Conservation (phyloP, 208 protist species). For the Trypanosoma caninum region DNA sequence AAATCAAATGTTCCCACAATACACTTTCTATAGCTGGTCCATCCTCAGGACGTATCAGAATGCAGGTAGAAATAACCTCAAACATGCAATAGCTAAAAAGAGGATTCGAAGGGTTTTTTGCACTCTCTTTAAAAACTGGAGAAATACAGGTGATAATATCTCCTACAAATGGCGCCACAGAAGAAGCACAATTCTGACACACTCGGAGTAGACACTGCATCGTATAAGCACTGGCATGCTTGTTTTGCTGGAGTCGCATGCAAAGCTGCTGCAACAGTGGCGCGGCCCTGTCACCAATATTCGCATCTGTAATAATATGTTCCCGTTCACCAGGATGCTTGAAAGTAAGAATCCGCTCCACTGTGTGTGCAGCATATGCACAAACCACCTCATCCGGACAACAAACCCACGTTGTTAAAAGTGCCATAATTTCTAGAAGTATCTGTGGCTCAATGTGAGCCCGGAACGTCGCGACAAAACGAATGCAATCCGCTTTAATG, state of each 20-base stretch:
- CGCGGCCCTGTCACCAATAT: constrained; percentile 46
- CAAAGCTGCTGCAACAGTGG: constrained; percentile 89
- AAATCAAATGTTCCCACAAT: constrained; percentile 83
- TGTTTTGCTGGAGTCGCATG: constrained; percentile 34
- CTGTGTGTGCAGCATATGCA: constrained; percentile 92
- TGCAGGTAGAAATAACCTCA: constrained; percentile 91
- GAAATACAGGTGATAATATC: constrained; percentile 56
- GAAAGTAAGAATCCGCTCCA: constrained; percentile 90
- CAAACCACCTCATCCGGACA: constrained; percentile 80
- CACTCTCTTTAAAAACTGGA: constrained; percentile 46
- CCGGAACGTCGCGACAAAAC: constrained; percentile 95
- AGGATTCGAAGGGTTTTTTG: constrained; percentile 92
- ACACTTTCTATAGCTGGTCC: constrained; percentile 65
- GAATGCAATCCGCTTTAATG: constrained; percentile 95
- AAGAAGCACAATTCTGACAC: constrained; percentile 40
- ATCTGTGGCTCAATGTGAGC: constrained; percentile 56
- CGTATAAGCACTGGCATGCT: constrained; percentile 84
- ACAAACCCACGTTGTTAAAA: constrained; percentile 67
- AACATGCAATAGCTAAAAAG: constrained; percentile 97
- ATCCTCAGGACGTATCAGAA: constrained; percentile 56
- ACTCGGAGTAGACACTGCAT: constrained; percentile 92
- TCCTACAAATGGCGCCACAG: constrained; percentile 49
- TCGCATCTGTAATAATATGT: constrained; percentile 35
- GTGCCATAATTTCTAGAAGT: constrained; percentile 50
- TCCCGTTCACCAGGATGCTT: constrained; percentile 30